A percentile compares a stretch with the other conserved stretches of the same genome.
Conservation (phyloP, 257 asterid species). For the Ocimum tenuiflorum region DNA sequence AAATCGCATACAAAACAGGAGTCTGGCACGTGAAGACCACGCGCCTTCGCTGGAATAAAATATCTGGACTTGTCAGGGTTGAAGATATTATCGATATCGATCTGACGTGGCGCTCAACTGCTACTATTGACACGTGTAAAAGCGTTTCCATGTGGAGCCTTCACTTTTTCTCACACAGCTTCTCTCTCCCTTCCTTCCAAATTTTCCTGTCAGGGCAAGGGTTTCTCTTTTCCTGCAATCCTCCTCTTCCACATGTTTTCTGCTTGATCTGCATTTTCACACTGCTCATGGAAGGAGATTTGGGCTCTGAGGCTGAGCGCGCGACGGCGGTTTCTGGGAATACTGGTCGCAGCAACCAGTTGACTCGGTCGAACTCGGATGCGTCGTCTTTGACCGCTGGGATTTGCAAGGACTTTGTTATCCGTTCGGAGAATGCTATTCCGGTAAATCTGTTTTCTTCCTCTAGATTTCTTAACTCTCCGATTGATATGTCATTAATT, state of each 20-base stretch:
- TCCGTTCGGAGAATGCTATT: constrained; percentile 13
- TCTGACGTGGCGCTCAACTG: constrained; percentile 38
- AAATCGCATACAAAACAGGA: too few relatives aligned
- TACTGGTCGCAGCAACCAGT: constrained; percentile 19
- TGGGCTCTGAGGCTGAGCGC: constrained; percentile 14
- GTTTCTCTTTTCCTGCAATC: neutral
- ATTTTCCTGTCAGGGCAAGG: neutral
- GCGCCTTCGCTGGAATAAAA: constrained; percentile 21
- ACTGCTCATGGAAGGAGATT: constrained; percentile 27
- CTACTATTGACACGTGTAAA: constrained; percentile 53
- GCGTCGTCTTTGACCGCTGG: constrained; percentile 38
- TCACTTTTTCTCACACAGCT: neutral
- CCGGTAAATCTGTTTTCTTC: constrained; percentile 22
- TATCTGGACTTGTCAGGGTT: constrained; percentile 39
- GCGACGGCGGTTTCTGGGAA: constrained; percentile 10
- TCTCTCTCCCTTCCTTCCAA: constrained; percentile 15
- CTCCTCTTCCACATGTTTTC: neutral
- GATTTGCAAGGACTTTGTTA: constrained; percentile 22
- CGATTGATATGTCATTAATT: neutral
- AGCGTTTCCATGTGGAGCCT: constrained; percentile 60
- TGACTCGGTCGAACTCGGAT: constrained; percentile 38
- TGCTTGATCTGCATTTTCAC: constrained; percentile 19
- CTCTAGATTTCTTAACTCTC: neutral
- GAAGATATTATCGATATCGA: constrained; percentile 32
- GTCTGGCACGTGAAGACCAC: too few relatives aligned